Percentiles rank a stretch among this genome's conserved stretches.
Conservation (phyloP, 148 eudicot species). For the Pharnaceum exiguum region DNA sequence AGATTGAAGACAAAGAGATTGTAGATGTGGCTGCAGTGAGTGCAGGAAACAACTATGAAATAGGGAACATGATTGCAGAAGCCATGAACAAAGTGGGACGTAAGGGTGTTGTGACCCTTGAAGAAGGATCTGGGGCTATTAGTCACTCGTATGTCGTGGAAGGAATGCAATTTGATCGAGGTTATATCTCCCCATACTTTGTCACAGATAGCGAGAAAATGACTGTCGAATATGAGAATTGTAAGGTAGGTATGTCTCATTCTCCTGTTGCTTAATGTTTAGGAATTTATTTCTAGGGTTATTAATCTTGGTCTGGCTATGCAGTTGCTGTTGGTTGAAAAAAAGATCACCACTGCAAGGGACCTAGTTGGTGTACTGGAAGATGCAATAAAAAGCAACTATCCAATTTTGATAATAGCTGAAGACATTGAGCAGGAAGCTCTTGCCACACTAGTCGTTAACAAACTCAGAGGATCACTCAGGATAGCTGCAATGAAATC, state of each 20-base stretch:
- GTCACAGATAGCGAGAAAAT: constrained; percentile 69
- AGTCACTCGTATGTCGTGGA: constrained; percentile 56
- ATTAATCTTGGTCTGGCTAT: constrained; percentile 4
- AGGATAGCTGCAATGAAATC: constrained; percentile 77
- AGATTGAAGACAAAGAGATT: constrained; percentile 94
- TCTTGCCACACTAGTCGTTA: constrained; percentile 74
- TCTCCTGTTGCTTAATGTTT: not conserved
- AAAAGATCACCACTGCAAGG: constrained; percentile 65
- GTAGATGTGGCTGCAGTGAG: constrained; percentile 99
- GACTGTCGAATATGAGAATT: constrained; percentile 54
- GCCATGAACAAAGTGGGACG: constrained; percentile 94
- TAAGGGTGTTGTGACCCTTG: constrained; percentile 95
- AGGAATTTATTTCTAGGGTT: not conserved
- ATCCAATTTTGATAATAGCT: constrained; percentile 51
- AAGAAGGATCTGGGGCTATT: constrained; percentile 80
- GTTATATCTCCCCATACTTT: constrained; percentile 70
- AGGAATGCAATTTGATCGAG: constrained; percentile 72
- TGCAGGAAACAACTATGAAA: constrained; percentile 94
- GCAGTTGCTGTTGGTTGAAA: constrained; percentile 68
- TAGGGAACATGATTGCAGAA: constrained; percentile 92
- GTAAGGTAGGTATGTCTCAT: constrained; percentile 39
- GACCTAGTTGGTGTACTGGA: constrained; percentile 60
- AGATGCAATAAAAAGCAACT: constrained; percentile 53
- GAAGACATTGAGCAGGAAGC: constrained; percentile 81
- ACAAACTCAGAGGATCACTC: constrained; percentile 65